Conservation (phyloP, 495 filamentous ascomycete genomes). For the Penicillium cataractarum region DNA sequence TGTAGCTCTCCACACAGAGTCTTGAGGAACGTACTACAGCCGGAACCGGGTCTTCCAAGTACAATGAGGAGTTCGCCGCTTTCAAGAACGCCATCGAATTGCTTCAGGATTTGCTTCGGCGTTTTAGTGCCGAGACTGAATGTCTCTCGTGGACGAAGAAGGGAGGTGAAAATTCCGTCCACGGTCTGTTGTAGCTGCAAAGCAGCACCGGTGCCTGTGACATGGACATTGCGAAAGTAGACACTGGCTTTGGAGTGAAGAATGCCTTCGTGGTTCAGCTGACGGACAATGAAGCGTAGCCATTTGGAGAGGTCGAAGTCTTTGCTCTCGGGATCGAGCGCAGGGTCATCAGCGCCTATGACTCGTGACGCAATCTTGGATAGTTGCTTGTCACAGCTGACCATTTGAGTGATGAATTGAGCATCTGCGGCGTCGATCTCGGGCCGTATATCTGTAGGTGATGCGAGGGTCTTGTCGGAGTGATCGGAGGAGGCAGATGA, state of each 20-base stretch:
- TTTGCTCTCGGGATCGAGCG: neutral
- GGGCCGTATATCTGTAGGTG: neutral
- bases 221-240: neutral
- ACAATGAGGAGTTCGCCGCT: constrained; percentile 44
- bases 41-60: constrained; percentile 43
- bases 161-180: neutral
- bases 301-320: neutral
- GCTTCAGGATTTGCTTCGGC: constrained; percentile 30
- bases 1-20: constrained; percentile 38
- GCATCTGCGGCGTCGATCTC: neutral
- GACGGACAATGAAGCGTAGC: neutral
- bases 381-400: neutral
- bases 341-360: neutral
- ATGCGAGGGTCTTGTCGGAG: neutral
- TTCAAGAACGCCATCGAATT: constrained; percentile 39
- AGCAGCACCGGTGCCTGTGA: neutral
- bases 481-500: neutral
- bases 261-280: neutral
- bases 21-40: constrained; percentile 45
- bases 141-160: constrained; percentile 2
- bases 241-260: constrained; percentile 1
- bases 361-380: neutral
- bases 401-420: neutral
- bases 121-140: neutral
- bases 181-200: neutral